phyloP scores from a whole-genome alignment of 2,329 filamentous ascomycete species.

The Leptoxyphium fumago region DNA sequence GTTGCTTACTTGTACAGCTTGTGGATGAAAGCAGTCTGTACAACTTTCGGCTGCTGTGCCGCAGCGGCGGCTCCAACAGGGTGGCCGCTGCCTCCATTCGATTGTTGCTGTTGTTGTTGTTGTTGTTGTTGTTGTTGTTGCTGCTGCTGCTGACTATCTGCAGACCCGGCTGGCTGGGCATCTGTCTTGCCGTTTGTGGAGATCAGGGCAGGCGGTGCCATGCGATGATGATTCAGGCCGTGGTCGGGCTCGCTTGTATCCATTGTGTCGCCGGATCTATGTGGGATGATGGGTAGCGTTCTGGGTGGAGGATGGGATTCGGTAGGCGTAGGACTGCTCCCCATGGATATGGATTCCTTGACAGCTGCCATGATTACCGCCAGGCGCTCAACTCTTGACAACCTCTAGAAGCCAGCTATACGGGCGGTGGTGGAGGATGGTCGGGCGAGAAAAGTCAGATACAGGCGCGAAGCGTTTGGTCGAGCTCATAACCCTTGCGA shows the following conservation, averaged over 20 bases:
- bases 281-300: conserved; percentile 17
- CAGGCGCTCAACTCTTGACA: no score
- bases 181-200: background rate
- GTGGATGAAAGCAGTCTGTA: conserved; percentile 97
- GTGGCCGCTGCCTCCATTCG: conserved; percentile 28
- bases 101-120: no score
- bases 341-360: conserved; percentile 25
- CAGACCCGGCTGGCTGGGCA: no score
- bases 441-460: no score
- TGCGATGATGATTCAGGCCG: conserved; percentile 3
- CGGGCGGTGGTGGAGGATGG: no score
- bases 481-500: no score
- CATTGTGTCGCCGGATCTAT: conserved; percentile 17
- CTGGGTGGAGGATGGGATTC: conserved; percentile 12
- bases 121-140: background rate
- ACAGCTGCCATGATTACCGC: conserved; percentile 27
- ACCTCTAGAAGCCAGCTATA: no score
- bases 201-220: conserved; percentile 14
- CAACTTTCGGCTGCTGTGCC: conserved; percentile 88
- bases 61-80: conserved; percentile 49
- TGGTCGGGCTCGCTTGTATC: conserved; percentile 11
- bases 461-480: no score
- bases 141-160: background rate
- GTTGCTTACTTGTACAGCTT: conserved; percentile 84
- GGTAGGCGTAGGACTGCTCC: conserved; percentile 17